Evolutionary conservation across 2,329 filamentous ascomycete species (phyloP).

Genomic region (Xylaria sp.): DNA sequence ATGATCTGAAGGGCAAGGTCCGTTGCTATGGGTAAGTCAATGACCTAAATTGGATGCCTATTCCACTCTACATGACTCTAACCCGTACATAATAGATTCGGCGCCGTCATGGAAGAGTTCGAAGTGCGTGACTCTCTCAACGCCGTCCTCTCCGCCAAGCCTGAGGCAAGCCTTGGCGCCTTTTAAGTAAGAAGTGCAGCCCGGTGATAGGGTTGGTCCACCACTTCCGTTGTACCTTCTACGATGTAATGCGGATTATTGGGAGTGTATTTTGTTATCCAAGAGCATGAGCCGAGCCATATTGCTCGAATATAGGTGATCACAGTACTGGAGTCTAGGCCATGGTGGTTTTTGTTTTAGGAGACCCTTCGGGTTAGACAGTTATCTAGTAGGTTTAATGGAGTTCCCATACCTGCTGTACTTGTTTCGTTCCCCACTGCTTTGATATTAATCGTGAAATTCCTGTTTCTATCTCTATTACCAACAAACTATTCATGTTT

Average conservation of each 20-base stretch:
- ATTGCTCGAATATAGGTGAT: constrained; percentile 18
- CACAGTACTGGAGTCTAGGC: constrained; percentile 21
- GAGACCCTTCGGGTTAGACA: constrained; percentile 7
- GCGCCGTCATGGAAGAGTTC: constrained; percentile 72
- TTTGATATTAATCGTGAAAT: neutral
- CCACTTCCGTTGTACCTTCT: constrained; percentile 29
- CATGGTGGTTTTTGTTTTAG: constrained; percentile 3
- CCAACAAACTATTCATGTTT: neutral
- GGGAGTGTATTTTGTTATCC: constrained; percentile 10
- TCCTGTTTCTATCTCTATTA: neutral
- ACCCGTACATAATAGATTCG: constrained; percentile 58
- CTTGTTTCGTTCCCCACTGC: neutral
- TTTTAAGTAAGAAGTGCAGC: constrained; percentile 34
- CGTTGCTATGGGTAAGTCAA: constrained; percentile 87
- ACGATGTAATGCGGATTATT: constrained; percentile 35
- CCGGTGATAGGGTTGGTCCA: constrained; percentile 14
- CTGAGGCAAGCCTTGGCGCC: constrained; percentile 46
- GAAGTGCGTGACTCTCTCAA: constrained; percentile 82
- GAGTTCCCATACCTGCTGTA: constrained; percentile 2
- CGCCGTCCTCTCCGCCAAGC: constrained; percentile 71
- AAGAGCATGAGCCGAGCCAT: constrained; percentile 13
- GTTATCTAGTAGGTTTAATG: neutral
- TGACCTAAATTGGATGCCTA: too few species aligned
- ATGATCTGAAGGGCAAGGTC: constrained; percentile 81
- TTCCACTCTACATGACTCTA: constrained; percentile 22